phyloP scores from a whole-genome alignment of 495 filamentous ascomycete genomes.

The Acidiella bohemica region DNA sequence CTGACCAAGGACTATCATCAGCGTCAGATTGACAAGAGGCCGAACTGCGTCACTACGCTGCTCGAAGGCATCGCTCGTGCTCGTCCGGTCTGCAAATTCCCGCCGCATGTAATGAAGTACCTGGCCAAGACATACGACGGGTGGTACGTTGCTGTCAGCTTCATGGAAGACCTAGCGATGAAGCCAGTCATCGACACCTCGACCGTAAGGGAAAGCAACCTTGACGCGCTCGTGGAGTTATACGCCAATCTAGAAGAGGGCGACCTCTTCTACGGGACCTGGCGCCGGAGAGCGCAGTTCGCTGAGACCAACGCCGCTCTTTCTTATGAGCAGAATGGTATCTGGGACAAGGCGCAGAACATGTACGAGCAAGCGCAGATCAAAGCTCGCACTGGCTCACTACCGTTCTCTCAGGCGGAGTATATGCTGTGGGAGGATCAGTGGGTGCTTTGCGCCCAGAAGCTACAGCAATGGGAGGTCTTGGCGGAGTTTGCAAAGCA shows the following conservation, averaged over 20 bases:
- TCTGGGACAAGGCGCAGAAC: slow-evolving; percentile 97
- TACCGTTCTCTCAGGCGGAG: slow-evolving; percentile 90
- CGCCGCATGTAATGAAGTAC: slow-evolving; percentile 90
- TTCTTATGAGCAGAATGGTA: slow-evolving; percentile 95
- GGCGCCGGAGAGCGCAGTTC: slow-evolving; percentile 88
- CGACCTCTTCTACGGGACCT: slow-evolving; percentile 94
- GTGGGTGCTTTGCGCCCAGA: slow-evolving; percentile 94
- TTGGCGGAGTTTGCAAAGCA: slow-evolving; percentile 96
- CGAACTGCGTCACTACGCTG: slow-evolving; percentile 85
- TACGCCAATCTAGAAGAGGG: slow-evolving; percentile 85
- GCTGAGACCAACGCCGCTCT: slow-evolving; percentile 92
- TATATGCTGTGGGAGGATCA: slow-evolving; percentile 99
- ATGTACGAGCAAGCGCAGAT: slow-evolving; percentile 95
- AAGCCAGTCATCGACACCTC: slow-evolving; percentile 72
- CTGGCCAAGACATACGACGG: slow-evolving; percentile 80
- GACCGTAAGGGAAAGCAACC: slow-evolving; percentile 75
- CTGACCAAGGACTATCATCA: slow-evolving; percentile 91
- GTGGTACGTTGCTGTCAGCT: slow-evolving; percentile 80
- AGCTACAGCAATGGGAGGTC: slow-evolving; percentile 98
- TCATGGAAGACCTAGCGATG: slow-evolving; percentile 73
- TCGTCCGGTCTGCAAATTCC: slow-evolving; percentile 75
- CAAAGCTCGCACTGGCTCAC: slow-evolving; percentile 81
- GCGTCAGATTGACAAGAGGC: slow-evolving; percentile 81
- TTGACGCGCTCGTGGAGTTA: slow-evolving; percentile 83
- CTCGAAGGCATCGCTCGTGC: slow-evolving; percentile 71